phyloP scores from a whole-genome alignment of 306 rosid genomes.

The Dalbergia cochinchinensis region DNA sequence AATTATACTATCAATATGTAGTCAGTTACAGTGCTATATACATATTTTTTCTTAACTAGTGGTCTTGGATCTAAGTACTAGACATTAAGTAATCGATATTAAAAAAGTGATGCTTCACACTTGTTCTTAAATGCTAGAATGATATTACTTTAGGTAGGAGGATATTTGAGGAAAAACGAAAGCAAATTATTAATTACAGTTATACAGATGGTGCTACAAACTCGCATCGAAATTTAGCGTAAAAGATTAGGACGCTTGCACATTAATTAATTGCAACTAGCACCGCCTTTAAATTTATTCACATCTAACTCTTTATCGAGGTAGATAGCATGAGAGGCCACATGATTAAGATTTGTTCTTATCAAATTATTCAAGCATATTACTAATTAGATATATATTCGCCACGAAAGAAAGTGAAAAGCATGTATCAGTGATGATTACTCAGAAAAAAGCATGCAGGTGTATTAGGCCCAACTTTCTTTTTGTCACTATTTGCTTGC shows the following conservation, averaged over 20 bases:
- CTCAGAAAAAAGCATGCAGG: conserved; percentile 26
- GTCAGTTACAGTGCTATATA: too few species aligned
- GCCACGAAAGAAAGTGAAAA: conserved; percentile 28
- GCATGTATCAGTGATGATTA: conserved; percentile 14
- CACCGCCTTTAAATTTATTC: background rate
- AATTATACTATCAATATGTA: background rate
- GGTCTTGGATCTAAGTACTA: too few species aligned
- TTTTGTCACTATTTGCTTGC: conserved; percentile 71
- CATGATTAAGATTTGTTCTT: background rate
- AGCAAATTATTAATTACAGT: too few species aligned
- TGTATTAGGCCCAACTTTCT: conserved; percentile 54
- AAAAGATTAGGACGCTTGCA: background rate
- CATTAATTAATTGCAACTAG: background rate
- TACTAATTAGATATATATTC: background rate
- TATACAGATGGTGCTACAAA: background rate
- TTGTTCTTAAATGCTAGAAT: too few species aligned
- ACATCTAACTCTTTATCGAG: background rate
- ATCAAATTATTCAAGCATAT: background rate
- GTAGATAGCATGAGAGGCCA: background rate
- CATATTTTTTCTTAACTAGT: too few species aligned
- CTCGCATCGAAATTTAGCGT: background rate
- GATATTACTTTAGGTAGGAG: too few species aligned
- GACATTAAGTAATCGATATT: too few species aligned
- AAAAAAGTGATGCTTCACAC: too few species aligned
- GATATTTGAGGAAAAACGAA: too few species aligned